Base-by-base conservation (phyloP, 2,329 filamentous ascomycete genomes). In the Diaporthe batatas region DNA sequence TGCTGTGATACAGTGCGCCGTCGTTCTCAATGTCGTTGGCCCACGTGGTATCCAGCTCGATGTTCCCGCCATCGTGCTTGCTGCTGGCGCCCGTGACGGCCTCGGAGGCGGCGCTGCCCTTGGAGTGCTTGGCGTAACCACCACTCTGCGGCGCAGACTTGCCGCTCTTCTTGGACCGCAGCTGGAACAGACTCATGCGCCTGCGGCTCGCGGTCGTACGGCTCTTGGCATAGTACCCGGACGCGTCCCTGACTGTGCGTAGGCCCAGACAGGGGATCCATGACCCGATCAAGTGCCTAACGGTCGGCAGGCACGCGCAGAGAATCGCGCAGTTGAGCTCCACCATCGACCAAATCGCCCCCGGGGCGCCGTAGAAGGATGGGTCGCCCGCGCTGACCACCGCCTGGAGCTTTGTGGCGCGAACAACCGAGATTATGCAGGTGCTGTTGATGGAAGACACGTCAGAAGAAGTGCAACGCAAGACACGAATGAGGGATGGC, bases 251-350 rank as follows among this genome's bases (percentile, higher is more conserved):
- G 32, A 39, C 47, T 18, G 57, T 67, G 16, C 68, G 58, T 11
- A 68, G 42, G 53, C 69, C 59, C 42, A 78, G 36, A 42, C 74
- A 73, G 8, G 76, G 76, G 58, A 77, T 72, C 47, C 71, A 29
- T 14, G 42, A 47, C n/a, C 70, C 73, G 32, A 81, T 62, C 7
- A 81, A 68, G 18, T 81, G 81, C 2, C 82, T 79, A 0, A 84
- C 75, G 21, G 82, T 83, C 0, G 83, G 83, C 6, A 84, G 79
- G 71, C 82, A 83, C 58, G 81, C 79, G 73, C 83, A 84, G 16
- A 84, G 77, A 73, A 84, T 79, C 70, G 81, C 82, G 64, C 81
- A 79, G 59, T 81, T 81, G 73, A 83, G 80, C 74, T 85, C 83
- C 69, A 82, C 79, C 62, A 83, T 78, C 25, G 81, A 82, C 81